A percentile compares a stretch with the other conserved stretches of the same genome.
These are phyloP conservation scores for Fragaria nilgerrensis DNA, from an alignment of 306 rosid genomes.

Conservation along the genomic window DNA sequence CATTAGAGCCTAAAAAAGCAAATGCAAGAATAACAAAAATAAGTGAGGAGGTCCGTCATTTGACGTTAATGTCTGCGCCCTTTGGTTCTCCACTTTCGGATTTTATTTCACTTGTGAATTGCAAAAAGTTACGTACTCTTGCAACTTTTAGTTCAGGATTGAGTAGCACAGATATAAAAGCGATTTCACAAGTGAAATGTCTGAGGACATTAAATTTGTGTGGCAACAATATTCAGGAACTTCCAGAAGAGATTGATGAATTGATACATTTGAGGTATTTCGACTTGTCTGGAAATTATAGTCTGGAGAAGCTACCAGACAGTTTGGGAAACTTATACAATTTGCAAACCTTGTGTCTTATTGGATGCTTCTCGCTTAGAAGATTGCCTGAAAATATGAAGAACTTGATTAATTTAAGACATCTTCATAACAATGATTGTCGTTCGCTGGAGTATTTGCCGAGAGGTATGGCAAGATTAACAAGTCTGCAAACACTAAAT, in stretches of 20 bases:
- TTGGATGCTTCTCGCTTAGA: background rate
- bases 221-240: accelerated
- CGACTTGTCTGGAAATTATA: background rate
- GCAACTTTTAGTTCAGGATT: background rate
- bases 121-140: background rate
- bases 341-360: background rate
- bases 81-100: background rate
- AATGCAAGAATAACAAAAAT: accelerated
- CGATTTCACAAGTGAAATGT: no score
- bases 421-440: background rate
- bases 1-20: background rate
- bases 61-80: background rate
- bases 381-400: background rate
- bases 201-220: no score
- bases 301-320: background rate
- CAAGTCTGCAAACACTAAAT: background rate
- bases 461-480: background rate
- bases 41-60: background rate
- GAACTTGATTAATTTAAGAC: background rate
- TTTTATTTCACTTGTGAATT: background rate
- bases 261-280: background rate
- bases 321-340: background rate
- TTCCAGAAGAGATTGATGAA: background rate
- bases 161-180: no score
- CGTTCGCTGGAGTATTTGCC: background rate